Base-by-base conservation (phyloP, 257 asterid genomes). In the Agastache rugosa region DNA sequence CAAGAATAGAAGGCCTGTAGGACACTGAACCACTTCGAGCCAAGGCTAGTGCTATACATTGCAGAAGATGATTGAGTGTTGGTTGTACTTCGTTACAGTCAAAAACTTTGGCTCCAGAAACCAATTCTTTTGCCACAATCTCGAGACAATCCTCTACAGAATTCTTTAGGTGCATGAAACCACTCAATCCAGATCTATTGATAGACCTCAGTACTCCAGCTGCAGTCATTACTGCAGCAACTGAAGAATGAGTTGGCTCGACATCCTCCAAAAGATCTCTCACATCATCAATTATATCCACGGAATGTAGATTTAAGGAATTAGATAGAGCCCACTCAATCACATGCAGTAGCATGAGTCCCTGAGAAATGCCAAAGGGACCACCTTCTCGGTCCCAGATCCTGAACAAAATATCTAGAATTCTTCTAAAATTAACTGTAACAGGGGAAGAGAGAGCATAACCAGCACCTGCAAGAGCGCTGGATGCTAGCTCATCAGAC, bases 271-370 rank as follows among this genome's bases (percentile, higher is more conserved):
- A 74, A 73, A 79, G 71, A 63, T 73, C 90, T 60, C 71, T 84
- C 23, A 88, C 75, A 60, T 79, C 68, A 77, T 89, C 82, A 69
- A 89, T 85, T 84, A 85, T 81, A 50, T 88, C 90, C 71, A 75
- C n/a, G 25, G 87, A 81, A 16, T 79, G 89, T 34, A 75, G 77
- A 56, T 69, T 84, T 73, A 88, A 56, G 74, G 87, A 48, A 81
- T 83, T 87, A 60, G 96, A 85, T 37, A 90, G 71, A 79, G 83
- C 89, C 99, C 97, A 92, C 81, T 94, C 99, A 16, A 84, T 79
- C 87, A 89, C 81, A 84, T 94, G 98, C 79, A 94, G 84, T 51
- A 92, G 85, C 95, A 90, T 87, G 77, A 90, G 92, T 60, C 96
- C 93, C 60, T 85, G 87, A 65, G 86, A 82, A 74, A 83, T 70